Conservation (phyloP, 2,329 filamentous ascomycete species). For the Lachnellula willkommii region DNA sequence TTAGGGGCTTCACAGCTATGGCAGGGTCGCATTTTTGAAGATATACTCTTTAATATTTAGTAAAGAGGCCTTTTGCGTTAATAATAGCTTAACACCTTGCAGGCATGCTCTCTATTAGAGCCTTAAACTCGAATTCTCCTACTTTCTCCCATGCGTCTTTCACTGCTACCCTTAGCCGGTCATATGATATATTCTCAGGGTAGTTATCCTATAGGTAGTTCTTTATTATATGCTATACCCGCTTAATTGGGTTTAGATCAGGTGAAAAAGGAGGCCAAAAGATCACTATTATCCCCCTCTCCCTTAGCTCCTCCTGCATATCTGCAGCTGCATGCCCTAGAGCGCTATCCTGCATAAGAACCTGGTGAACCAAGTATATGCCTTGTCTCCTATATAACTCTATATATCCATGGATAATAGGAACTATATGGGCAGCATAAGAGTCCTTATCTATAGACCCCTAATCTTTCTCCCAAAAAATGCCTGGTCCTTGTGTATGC, state of each 20-base stretch:
- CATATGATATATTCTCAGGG: conserved; percentile 1
- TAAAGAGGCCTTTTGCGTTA: conserved; percentile 6
- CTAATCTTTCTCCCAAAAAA: conserved; percentile 5
- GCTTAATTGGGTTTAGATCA: neutral
- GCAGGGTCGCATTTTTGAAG: neutral
- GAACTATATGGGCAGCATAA: neutral
- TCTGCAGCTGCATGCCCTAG: neutral
- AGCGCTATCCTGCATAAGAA: neutral
- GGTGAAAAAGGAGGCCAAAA: neutral
- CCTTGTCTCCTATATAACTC: neutral
- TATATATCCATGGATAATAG: neutral
- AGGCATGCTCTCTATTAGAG: conserved; percentile 1
- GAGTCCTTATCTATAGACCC: neutral
- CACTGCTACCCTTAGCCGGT: neutral
- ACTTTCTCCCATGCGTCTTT: conserved; percentile 5
- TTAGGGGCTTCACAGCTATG: neutral
- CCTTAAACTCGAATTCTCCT: neutral
- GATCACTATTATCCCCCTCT: neutral
- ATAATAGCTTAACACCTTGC: conserved; percentile 5
- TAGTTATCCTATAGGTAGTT: conserved; percentile 6
- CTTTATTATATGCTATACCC: conserved; percentile 4
- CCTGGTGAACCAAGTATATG: neutral
- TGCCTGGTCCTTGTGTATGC: neutral
- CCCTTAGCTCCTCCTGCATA: neutral
- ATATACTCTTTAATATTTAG: conserved; percentile 3